phyloP scores from a whole-genome alignment of 1,139 yeast genomes.

The Saccharomyces pastorianus region DNA sequence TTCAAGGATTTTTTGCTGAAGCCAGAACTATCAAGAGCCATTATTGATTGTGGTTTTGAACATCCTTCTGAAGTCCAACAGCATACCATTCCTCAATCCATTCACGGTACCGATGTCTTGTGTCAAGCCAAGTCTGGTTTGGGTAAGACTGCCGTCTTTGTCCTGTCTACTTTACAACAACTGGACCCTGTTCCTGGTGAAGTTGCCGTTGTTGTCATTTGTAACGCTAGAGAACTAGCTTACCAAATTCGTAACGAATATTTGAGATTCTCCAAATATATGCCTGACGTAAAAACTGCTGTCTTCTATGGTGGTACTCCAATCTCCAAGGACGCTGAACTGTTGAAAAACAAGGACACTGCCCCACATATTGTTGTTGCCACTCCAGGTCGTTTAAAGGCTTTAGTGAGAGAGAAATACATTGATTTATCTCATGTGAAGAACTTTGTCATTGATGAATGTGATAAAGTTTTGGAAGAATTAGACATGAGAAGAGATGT shows the following conservation, averaged over 20 bases:
- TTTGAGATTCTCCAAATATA: constrained; percentile 93
- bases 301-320: constrained; percentile 97
- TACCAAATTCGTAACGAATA: constrained; percentile 97
- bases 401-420: constrained; percentile 84
- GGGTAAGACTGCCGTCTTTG: constrained; percentile 98
- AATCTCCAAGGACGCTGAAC: constrained; percentile 76
- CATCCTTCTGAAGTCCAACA: constrained; percentile 99
- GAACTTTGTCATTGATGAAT: constrained; percentile 94
- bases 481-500: constrained; percentile 97
- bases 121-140: constrained; percentile 99
- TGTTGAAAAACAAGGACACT: constrained; percentile 84
- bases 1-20: constrained; percentile 94
- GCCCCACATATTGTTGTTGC: constrained; percentile 97
- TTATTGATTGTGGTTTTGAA: constrained; percentile 98
- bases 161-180: constrained; percentile 91
- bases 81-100: constrained; percentile 96
- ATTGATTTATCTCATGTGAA: constrained; percentile 83
- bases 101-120: constrained; percentile 93
- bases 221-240: constrained; percentile 98
- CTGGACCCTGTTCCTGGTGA: constrained; percentile 97
- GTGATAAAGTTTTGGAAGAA: constrained; percentile 93
- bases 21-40: constrained; percentile 94
- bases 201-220: constrained; percentile 84
- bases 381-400: constrained; percentile 96
- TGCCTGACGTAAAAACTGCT: constrained; percentile 96